phyloP scores from a whole-genome alignment of 73 alveolate species.

The Paramecium octaurelia region DNA sequence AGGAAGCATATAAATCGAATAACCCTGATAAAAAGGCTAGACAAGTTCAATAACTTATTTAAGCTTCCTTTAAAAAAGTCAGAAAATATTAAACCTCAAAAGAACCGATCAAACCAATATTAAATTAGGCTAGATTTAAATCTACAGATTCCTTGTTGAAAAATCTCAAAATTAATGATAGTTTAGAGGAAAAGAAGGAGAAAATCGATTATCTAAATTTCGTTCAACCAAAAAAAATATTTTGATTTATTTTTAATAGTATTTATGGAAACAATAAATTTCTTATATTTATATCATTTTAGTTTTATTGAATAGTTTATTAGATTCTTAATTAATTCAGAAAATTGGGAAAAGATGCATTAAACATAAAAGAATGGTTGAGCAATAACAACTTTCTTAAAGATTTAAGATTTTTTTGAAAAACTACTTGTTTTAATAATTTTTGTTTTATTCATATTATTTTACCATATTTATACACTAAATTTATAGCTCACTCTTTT shows the following conservation, averaged over 20 bases:
- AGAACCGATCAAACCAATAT: background rate
- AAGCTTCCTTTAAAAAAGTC: background rate
- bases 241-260: background rate
- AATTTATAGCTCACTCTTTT: constrained; percentile 15
- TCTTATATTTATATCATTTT: no score
- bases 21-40: constrained; percentile 40
- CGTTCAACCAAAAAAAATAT: background rate
- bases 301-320: no score
- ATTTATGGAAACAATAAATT: background rate
- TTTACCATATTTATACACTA: background rate
- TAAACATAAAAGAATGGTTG: no score
- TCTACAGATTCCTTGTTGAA: background rate
- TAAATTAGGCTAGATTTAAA: background rate
- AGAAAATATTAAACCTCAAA: background rate
- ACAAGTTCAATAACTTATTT: background rate
- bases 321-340: background rate
- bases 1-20: background rate
- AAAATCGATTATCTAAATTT: background rate
- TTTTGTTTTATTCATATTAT: background rate
- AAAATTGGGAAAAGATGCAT: no score
- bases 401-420: no score
- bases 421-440: background rate
- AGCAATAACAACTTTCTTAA: no score
- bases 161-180: background rate
- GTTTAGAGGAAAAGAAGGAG: background rate